phyloP scores from a whole-genome alignment of 805 yeast genomes.

The Cyberlindnera nakhonratchasimensis region DNA sequence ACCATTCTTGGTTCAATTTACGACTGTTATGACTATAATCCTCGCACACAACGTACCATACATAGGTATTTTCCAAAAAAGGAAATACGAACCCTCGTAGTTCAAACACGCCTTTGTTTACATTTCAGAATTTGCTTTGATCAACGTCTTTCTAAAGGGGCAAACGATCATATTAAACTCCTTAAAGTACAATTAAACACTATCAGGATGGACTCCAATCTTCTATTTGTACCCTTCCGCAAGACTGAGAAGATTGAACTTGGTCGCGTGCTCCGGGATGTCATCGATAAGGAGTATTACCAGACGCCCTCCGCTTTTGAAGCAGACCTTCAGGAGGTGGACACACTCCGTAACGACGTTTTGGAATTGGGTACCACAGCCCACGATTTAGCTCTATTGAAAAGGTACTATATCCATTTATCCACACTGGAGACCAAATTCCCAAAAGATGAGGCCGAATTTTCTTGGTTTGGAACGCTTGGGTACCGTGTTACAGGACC shows the following conservation, averaged over 20 bases:
- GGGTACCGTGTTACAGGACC: constrained; percentile 53
- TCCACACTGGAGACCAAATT: constrained; percentile 49
- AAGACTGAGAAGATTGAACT: constrained; percentile 42
- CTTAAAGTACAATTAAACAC: background rate
- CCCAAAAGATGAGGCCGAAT: constrained; percentile 55
- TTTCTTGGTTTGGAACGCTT: constrained; percentile 72
- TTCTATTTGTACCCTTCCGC: constrained; percentile 50
- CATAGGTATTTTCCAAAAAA: background rate
- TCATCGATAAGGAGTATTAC: constrained; percentile 47
- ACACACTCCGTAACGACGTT: constrained; percentile 41
- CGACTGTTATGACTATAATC: background rate
- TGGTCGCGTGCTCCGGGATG: constrained; percentile 35
- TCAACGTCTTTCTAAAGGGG: background rate
- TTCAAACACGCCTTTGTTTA: background rate
- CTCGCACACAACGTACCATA: background rate
- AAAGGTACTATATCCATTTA: constrained; percentile 47
- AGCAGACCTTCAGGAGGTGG: constrained; percentile 41
- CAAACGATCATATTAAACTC: background rate
- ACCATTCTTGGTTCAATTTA: background rate
- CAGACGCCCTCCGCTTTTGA: constrained; percentile 42
- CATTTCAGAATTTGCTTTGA: constrained; percentile 1
- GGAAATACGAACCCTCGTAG: constrained; percentile 3
- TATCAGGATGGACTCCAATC: constrained; percentile 31
- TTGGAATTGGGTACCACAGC: constrained; percentile 34
- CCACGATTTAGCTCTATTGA: constrained; percentile 36